Evolutionary conservation across 192 early-diverging fungal genomes (phyloP), one percentile per base, ranked within the genome.

Genomic region (Podila verticillata): DNA sequence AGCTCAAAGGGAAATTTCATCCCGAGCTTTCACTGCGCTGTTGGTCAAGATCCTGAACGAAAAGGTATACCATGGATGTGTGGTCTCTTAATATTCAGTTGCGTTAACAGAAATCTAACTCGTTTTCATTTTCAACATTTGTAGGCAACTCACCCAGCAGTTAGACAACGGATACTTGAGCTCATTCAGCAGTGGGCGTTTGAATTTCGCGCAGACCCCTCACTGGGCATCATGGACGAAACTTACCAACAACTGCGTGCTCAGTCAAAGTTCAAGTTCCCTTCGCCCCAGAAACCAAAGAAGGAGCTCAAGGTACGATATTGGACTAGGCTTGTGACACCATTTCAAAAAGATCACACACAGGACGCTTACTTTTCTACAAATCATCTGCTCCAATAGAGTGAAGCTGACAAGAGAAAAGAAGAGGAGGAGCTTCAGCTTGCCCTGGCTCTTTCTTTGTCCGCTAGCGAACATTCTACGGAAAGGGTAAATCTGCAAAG

Each of bases 341-440:
- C 10, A 35, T 69, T 34, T 22, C 61, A 29, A n/a, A 24, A 12
- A 24, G 10, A 51, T 15, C 2, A 29, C 20, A 3, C 24, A 1
- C 9, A 1, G 36, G 15, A 56, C 2, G 61, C 57, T 48, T 2
- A 65, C 30, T 32, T 29, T 22, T 30, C 2, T 30, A 9, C 0
- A 20, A 59, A 32, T 17, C 22, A 29, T 51, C 12, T 54, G n/a
- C 3, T 19, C n/a, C 17, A 9, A 35, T 72, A 88, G 82, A 87
- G 83, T 49, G 90, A 95, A 39, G 65, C 91, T n/a, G 93, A 94
- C 48, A 94, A 91, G 66, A 91, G 95, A 70, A 95, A 97, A 68
- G 97, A 99, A 79, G 95, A 97, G 68, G 97, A 99, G 28, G 96
- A 99, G 47, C 74, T 97, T 57, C 94, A 99, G 83, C 77, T 97